Conservation (phyloP, 768 basidiomycete species). For the Termitomyces heimii region DNA sequence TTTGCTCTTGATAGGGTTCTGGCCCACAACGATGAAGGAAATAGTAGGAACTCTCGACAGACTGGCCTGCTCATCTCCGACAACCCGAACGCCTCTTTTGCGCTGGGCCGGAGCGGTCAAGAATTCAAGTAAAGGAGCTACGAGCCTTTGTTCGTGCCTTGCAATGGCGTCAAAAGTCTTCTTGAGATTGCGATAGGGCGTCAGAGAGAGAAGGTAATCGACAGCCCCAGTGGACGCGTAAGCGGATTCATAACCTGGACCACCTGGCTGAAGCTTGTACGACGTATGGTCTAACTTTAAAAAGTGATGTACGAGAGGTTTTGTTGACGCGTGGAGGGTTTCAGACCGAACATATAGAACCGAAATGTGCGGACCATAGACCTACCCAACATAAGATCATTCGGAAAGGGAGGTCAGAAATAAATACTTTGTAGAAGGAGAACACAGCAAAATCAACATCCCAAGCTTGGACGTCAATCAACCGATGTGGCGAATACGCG, state of each 20-base stretch:
- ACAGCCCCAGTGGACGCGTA: conserved; percentile 56
- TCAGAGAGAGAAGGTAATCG: conserved; percentile 58
- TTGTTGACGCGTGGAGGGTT: conserved; percentile 44
- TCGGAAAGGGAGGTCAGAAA: background rate
- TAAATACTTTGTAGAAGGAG: conserved; percentile 66
- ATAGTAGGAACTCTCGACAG: conserved; percentile 57
- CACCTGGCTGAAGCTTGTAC: conserved; percentile 68
- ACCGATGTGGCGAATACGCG: conserved; percentile 70
- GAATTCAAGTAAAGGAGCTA: conserved; percentile 49
- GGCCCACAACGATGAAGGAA: conserved; percentile 63
- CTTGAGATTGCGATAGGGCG: conserved; percentile 38
- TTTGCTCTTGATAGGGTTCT: conserved; percentile 48
- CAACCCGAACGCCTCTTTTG: conserved; percentile 57
- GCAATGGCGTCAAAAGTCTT: conserved; percentile 55
- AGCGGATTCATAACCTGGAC: conserved; percentile 68
- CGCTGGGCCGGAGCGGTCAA: conserved; percentile 43
- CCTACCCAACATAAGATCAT: conserved; percentile 26
- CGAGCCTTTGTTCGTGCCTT: conserved; percentile 52
- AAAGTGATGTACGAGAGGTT: conserved; percentile 68
- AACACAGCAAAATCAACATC: conserved; percentile 71
- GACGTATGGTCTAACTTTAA: conserved; percentile 37
- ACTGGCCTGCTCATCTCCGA: conserved; percentile 49
- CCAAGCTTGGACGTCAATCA: conserved; percentile 70
- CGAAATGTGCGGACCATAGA: conserved; percentile 72
- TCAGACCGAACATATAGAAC: conserved; percentile 53